A percentile compares a stretch with the other conserved stretches of the same genome.
Evolutionary conservation across 2,329 filamentous ascomycete species (phyloP).

Genomic region (Whalleya microplaca): DNA sequence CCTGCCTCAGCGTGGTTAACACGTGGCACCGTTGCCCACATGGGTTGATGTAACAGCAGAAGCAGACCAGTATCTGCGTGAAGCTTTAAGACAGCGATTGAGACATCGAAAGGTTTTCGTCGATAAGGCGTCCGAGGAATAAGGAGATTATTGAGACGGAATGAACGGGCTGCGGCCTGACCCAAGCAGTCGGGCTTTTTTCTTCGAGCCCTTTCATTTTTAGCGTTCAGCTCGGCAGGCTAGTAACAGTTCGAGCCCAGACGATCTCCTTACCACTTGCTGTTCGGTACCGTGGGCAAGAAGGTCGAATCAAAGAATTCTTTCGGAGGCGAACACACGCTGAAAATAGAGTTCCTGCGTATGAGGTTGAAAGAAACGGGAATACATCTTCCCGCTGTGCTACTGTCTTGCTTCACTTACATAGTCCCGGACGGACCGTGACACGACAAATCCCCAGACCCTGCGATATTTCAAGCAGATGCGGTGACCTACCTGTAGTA

Average conservation of each 20-base stretch:
- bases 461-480: neutral
- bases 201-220: neutral
- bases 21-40: constrained; percentile 26
- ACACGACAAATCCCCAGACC: neutral
- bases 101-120: constrained; percentile 27
- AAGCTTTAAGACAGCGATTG: constrained; percentile 28
- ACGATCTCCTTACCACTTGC: neutral
- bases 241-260: neutral
- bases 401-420: constrained; percentile 26
- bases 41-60: constrained; percentile 9
- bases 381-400: constrained; percentile 3
- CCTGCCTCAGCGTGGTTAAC: constrained; percentile 16
- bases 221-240: neutral
- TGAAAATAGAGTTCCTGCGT: neutral
- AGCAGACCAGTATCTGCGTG: constrained; percentile 1
- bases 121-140: neutral
- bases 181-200: neutral
- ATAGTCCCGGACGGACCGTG: constrained; percentile 5
- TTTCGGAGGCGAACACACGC: neutral
- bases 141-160: neutral
- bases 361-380: neutral
- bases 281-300: neutral
- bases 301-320: neutral
- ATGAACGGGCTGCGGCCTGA: neutral
- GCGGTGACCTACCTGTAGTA: neutral